Evolutionary conservation across 2,329 filamentous ascomycete species (phyloP).

Genomic region (Biscogniauxia marginata): DNA sequence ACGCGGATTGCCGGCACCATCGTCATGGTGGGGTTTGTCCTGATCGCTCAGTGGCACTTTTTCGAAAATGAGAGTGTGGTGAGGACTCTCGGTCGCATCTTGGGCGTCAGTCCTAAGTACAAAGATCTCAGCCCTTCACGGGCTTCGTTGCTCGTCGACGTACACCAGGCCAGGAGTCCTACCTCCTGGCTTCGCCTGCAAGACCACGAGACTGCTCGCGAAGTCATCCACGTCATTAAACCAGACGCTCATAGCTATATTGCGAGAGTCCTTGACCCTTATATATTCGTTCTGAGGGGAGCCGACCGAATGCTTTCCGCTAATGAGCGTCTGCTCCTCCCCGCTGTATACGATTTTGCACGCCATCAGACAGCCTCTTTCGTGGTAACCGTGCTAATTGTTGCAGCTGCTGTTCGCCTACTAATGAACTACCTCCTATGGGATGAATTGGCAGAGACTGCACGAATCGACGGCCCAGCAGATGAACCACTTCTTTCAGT

Average conservation of each 20-base stretch:
- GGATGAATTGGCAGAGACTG: slow-evolving; percentile 54
- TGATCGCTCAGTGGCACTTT: slow-evolving; percentile 77
- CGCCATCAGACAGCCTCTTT: slow-evolving; percentile 59
- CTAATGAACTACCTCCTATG: slow-evolving; percentile 74
- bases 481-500: slow-evolving; percentile 56
- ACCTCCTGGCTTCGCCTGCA: slow-evolving; percentile 75
- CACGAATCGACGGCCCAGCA: slow-evolving; percentile 45
- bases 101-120: slow-evolving; percentile 30
- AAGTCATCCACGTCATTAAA: slow-evolving; percentile 74
- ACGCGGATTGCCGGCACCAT: slow-evolving; percentile 74
- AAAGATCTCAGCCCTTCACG: slow-evolving; percentile 26
- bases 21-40: slow-evolving; percentile 69
- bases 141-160: slow-evolving; percentile 51
- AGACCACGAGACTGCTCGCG: slow-evolving; percentile 74
- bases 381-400: slow-evolving; percentile 59
- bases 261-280: slow-evolving; percentile 71
- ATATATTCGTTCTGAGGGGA: slow-evolving; percentile 69
- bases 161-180: slow-evolving; percentile 75
- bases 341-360: slow-evolving; percentile 66
- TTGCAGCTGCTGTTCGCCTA: slow-evolving; percentile 63
- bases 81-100: slow-evolving; percentile 35
- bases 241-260: slow-evolving; percentile 69
- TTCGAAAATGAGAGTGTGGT: slow-evolving; percentile 57
- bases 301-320: slow-evolving; percentile 62
- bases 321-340: slow-evolving; percentile 48